Base-by-base conservation (phyloP, 176 grass and related monocot genomes). In the Ensete ventricosum region DNA sequence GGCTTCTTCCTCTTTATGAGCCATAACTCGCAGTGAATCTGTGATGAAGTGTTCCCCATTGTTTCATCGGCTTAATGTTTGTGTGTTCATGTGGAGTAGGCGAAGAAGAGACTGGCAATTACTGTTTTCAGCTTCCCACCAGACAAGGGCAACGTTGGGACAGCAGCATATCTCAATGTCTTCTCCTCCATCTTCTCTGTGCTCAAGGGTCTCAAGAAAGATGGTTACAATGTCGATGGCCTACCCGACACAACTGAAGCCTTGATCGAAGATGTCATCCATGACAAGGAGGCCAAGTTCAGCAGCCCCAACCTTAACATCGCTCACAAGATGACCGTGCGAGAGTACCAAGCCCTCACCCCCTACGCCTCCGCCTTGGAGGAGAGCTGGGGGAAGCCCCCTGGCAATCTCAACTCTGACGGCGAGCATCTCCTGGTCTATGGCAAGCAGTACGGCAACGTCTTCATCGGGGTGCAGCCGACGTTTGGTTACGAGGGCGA, bases 91-190 rank as follows among this genome's bases (percentile, higher is more conserved):
- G 71, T 81, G 9, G 21, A 78, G 67, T 71, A 93, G 95, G 83
- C 82, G 76, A 82, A 80, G 59, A 99, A 94, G 81, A 91, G 80
- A 69, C 52, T 99, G 63, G 95, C 90, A 8, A 94, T 99, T 72
- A 99, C 95, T 10, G 95, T 99, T 9, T 99, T 99, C 86, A 99
- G 95, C 79, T 99, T 99, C 86, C 95, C 95, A 49, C 95, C 95
- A 43, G 95, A 99, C 88, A 99, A 94, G 78, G 95, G 95, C 77
- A 99, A 99, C 24, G 88, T 99, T 0, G 95, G 95, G 14, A 94
- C 84, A 73, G 95, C 90, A 49, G 95, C 90, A 23, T 94, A 99
- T 70, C 86, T 98, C 64, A 93, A 98, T 51, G 95, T 98, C 67
- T 98, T 98, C 85, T 81, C 52, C 51, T 98, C 95, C 84, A 98